phyloP scores from a whole-genome alignment of 2,329 filamentous ascomycete species.

The Penicillium sp. region DNA sequence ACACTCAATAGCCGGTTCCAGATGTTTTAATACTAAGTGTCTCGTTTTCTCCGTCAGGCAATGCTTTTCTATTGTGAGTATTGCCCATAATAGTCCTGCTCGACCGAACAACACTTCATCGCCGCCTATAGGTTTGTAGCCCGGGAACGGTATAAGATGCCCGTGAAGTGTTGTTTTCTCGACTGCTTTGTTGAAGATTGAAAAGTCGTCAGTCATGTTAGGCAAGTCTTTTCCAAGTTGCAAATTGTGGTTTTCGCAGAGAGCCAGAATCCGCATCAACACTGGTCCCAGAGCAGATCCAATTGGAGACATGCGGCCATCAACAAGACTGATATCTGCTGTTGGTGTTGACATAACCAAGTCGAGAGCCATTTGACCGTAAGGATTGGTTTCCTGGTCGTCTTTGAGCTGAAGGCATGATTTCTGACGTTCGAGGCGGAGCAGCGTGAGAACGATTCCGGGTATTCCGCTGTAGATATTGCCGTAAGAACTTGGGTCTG shows the following conservation, averaged over 20 bases:
- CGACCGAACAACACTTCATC: slow-evolving; percentile 40
- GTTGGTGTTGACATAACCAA: slow-evolving; percentile 24
- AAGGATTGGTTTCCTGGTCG: slow-evolving; percentile 11
- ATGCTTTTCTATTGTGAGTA: slow-evolving; percentile 32
- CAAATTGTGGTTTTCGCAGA: slow-evolving; percentile 12
- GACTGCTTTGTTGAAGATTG: slow-evolving; percentile 25
- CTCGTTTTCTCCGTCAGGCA: slow-evolving; percentile 18
- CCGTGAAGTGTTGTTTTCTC: slow-evolving; percentile 28
- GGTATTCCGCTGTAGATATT: slow-evolving; percentile 29
- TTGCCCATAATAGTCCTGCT: slow-evolving; percentile 33
- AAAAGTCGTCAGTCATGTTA: slow-evolving; percentile 24
- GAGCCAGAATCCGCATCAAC: slow-evolving; percentile 25
- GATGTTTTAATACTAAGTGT: slow-evolving; percentile 4
- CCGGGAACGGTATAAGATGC: slow-evolving; percentile 22
- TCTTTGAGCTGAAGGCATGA: slow-evolving; percentile 19
- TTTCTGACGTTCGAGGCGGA: slow-evolving; percentile 36
- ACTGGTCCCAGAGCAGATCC: slow-evolving; percentile 24
- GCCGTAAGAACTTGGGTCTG: slow-evolving; percentile 22
- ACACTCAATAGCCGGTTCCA: slow-evolving; percentile 23
- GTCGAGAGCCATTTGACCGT: slow-evolving; percentile 25
- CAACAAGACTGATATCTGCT: slow-evolving; percentile 20
- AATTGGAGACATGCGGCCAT: slow-evolving; percentile 31
- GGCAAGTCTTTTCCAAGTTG: slow-evolving; percentile 1
- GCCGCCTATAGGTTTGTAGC: slow-evolving; percentile 25
- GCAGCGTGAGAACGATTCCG: slow-evolving; percentile 35